Conservation (phyloP, 177 flowering plant species). For the Vitis hybrid region DNA sequence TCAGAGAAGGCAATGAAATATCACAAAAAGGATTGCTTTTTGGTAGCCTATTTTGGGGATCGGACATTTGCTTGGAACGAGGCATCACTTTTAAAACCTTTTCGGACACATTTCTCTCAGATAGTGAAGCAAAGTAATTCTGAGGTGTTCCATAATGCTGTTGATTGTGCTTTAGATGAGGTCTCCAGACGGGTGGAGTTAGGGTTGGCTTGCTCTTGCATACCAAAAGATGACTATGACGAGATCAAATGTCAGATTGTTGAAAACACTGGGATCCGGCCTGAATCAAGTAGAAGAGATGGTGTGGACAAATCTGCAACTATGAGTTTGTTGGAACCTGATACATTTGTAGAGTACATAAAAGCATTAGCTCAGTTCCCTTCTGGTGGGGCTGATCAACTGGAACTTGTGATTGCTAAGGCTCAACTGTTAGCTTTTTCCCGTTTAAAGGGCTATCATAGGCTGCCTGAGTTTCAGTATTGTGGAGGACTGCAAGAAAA, state of each 20-base stretch:
- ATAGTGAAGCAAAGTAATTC: constrained; percentile 45
- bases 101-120: constrained; percentile 40
- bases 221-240: constrained; percentile 34
- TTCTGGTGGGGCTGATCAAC: constrained; percentile 27
- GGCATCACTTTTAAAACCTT: constrained; percentile 44
- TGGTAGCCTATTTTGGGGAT: constrained; percentile 53
- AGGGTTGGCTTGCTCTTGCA: constrained; percentile 59
- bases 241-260: constrained; percentile 40
- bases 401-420: constrained; percentile 49
- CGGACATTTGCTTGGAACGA: constrained; percentile 53
- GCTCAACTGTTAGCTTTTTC: constrained; percentile 51
- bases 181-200: constrained; percentile 52
- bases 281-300: constrained; percentile 37
- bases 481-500: constrained; percentile 35
- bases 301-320: constrained; percentile 23
- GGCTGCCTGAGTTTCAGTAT: constrained; percentile 37
- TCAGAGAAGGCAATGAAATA: constrained; percentile 42
- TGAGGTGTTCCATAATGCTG: constrained; percentile 53
- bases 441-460: constrained; percentile 41
- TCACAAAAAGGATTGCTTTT: constrained; percentile 34
- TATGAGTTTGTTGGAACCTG: constrained; percentile 39
- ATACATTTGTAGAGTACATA: constrained; percentile 38
- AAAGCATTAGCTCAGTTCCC: constrained; percentile 45
- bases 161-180: constrained; percentile 58
- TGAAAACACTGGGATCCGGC: constrained; percentile 48